Percentiles rank a stretch among this genome's conserved stretches.
Conservation (phyloP, 169 alveolate species). For the Plasmodium billcollinsi region DNA sequence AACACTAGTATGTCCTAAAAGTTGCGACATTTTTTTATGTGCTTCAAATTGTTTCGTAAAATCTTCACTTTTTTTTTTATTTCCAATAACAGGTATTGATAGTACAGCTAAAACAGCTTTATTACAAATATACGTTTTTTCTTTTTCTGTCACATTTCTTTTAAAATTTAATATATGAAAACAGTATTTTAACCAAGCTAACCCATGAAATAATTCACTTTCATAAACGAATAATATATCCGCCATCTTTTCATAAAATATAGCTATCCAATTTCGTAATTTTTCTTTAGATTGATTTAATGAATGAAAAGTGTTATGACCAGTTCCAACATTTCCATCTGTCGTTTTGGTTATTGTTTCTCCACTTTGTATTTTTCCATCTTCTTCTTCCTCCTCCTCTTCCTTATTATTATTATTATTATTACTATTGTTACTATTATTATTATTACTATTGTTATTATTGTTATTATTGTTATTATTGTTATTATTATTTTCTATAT, state of each 20-base stretch:
- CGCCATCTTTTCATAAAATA: constrained; percentile 92
- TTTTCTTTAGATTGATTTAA: constrained; percentile 86
- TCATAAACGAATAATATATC: constrained; percentile 94
- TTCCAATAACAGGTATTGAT: constrained; percentile 83
- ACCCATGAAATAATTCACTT: constrained; percentile 94
- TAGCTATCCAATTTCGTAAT: constrained; percentile 90
- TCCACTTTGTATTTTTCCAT: not conserved
- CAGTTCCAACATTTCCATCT: constrained; percentile 39
- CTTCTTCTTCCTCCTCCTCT: not conserved
- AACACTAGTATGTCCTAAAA: constrained; percentile 88
- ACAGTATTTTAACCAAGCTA: constrained; percentile 90
- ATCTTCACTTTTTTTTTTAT: constrained; percentile 76
- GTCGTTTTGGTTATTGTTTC: constrained; percentile 8
- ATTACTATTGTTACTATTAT: not conserved
- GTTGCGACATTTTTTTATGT: constrained; percentile 89
- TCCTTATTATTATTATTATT: not conserved
- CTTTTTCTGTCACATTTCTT: constrained; percentile 87
- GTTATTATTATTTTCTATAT: too few species aligned
- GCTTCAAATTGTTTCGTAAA: constrained; percentile 83
- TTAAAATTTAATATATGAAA: constrained; percentile 89
- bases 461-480: not conserved
- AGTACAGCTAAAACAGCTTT: constrained; percentile 91
- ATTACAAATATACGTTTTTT: constrained; percentile 85
- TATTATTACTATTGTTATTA: not conserved
- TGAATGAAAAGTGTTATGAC: constrained; percentile 66